A percentile compares a stretch with the other conserved stretches of the same genome.
These are phyloP conservation scores for Cadophora malorum DNA, from an alignment of 2,329 filamentous ascomycete species.

Conservation along the genomic window DNA sequence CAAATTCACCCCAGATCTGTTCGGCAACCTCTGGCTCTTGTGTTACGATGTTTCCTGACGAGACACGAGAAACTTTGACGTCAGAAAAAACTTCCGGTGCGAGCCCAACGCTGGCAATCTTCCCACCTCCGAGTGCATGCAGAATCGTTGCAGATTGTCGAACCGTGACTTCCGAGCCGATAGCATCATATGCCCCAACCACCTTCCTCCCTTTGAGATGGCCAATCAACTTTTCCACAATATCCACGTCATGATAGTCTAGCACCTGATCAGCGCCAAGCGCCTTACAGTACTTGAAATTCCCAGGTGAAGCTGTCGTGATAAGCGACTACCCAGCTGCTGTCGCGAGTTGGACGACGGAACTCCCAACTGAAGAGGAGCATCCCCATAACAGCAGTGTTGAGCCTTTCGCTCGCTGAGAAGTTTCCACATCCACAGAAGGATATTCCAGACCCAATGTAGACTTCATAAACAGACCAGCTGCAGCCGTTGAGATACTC, in stretches of 20 bases:
- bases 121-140: neutral
- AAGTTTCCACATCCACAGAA: neutral
- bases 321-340: neutral
- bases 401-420: neutral
- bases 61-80: neutral
- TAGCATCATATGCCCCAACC: neutral
- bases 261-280: neutral
- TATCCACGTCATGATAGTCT: neutral
- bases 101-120: neutral
- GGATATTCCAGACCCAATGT: neutral
- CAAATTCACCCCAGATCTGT: neutral
- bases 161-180: neutral
- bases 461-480: slow-evolving; percentile 36
- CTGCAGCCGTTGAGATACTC: slow-evolving; percentile 42
- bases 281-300: neutral
- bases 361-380: neutral
- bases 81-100: neutral
- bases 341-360: neutral
- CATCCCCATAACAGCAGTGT: neutral
- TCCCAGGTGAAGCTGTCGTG: neutral
- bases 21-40: neutral
- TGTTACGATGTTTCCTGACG: neutral
- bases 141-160: neutral
- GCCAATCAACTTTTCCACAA: neutral
- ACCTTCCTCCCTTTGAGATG: neutral